Percentiles rank a stretch among this genome's conserved stretches.
Evolutionary conservation across 768 basidiomycete species (phyloP).

Genomic region (Trametes cubensis): DNA sequence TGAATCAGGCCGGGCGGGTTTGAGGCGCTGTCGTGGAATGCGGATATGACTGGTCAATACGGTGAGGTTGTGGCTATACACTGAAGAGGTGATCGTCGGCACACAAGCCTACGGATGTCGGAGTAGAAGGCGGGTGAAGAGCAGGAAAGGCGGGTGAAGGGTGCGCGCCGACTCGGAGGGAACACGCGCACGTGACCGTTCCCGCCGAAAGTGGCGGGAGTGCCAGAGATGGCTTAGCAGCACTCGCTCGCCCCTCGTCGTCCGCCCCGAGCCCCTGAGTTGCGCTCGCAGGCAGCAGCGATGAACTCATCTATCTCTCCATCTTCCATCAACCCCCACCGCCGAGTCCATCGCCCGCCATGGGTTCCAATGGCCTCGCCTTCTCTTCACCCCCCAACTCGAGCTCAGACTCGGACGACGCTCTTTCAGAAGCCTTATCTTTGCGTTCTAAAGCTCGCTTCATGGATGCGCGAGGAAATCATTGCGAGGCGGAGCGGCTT

Average conservation of each 20-base stretch:
- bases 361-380: slow-evolving; percentile 7
- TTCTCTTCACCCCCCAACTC: slow-evolving; percentile 1
- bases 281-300: not conserved
- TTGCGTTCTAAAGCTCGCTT: slow-evolving; percentile 30
- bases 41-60: no score
- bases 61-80: no score
- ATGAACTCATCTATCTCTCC: slow-evolving; percentile 1
- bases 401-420: slow-evolving; percentile 1
- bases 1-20: no score
- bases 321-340: not conserved
- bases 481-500: slow-evolving; percentile 35
- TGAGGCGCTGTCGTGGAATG: no score
- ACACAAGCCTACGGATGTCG: no score
- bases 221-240: slow-evolving; percentile 12
- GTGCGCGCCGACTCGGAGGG: not conserved
- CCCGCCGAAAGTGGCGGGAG: slow-evolving; percentile 1
- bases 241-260: not conserved
- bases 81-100: no score
- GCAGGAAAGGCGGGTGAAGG: not conserved
- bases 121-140: not conserved
- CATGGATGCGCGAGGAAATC: slow-evolving; percentile 30
- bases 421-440: slow-evolving; percentile 10
- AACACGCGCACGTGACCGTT: slow-evolving; percentile 22
- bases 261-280: slow-evolving; percentile 12
- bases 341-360: not conserved